Evolutionary conservation across 1,284 basidiomycete species (phyloP).

Genomic region (Macrocystidia cucumis): DNA sequence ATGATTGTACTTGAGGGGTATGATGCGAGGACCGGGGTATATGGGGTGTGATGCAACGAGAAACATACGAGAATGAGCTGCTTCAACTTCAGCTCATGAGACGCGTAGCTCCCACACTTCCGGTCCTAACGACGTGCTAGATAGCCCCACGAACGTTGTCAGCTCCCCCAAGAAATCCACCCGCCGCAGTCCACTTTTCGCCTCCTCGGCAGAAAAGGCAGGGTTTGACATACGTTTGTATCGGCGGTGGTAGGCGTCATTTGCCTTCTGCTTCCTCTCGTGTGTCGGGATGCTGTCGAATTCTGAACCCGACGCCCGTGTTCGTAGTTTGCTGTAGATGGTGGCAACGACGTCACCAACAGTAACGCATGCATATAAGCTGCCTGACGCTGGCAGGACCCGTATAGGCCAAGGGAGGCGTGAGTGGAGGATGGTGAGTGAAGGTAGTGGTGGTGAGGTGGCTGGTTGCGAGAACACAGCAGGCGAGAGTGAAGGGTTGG

Average conservation of each 20-base stretch:
- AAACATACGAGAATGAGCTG: no score
- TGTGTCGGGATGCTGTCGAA: slow-evolving; percentile 14
- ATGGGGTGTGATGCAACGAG: no score
- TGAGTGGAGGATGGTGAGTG: slow-evolving; percentile 15
- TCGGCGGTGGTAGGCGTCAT: slow-evolving; percentile 19
- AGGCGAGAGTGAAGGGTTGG: slow-evolving; percentile 7
- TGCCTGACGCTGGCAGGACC: slow-evolving; percentile 12
- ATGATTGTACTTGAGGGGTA: no score
- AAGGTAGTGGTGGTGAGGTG: slow-evolving; percentile 14
- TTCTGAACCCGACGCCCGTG: slow-evolving; percentile 11
- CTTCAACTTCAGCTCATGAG: slow-evolving; percentile 11
- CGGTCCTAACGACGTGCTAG: slow-evolving; percentile 11
- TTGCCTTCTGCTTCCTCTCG: slow-evolving; percentile 14
- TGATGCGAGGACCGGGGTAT: no score
- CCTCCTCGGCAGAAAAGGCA: slow-evolving; percentile 14
- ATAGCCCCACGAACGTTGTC: slow-evolving; percentile 20
- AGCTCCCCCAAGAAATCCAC: slow-evolving; percentile 22
- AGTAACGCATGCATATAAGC: slow-evolving; percentile 15
- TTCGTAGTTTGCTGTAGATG: slow-evolving; percentile 16
- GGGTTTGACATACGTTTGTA: slow-evolving; percentile 14
- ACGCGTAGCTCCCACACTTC: slow-evolving; percentile 20
- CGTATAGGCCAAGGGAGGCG: slow-evolving; percentile 16
- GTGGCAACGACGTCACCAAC: slow-evolving; percentile 18
- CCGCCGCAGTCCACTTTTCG: slow-evolving; percentile 20
- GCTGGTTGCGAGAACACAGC: slow-evolving; percentile 14